These are phyloP conservation scores for Suillus subalutaceus DNA, from an alignment of 768 basidiomycete genomes.

Conservation along the genomic window DNA sequence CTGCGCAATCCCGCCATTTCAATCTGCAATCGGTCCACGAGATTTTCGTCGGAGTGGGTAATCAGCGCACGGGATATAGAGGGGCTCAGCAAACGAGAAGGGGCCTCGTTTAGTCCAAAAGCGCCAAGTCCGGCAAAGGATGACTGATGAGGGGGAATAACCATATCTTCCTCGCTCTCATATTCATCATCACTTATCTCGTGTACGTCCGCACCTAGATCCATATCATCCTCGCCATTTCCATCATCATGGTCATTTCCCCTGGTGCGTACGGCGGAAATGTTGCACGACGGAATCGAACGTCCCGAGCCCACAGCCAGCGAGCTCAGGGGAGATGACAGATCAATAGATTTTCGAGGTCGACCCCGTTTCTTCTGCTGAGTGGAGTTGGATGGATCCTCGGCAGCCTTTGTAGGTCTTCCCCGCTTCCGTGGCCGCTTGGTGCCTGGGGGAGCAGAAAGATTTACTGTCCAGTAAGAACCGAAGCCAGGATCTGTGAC, in stretches of 20 bases:
- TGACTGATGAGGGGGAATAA: constrained; percentile 47
- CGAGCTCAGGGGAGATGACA: constrained; percentile 22
- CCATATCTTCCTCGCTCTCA: constrained; percentile 71
- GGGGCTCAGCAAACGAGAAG: constrained; percentile 47
- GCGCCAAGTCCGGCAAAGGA: constrained; percentile 41
- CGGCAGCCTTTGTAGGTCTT: constrained; percentile 52
- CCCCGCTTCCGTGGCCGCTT: constrained; percentile 85
- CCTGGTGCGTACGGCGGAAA: constrained; percentile 30
- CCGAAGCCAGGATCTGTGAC: constrained; percentile 87
- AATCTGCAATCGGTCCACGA: constrained; percentile 64
- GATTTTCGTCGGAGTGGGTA: constrained; percentile 40
- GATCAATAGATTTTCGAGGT: constrained; percentile 35
- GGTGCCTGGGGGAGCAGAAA: constrained; percentile 81
- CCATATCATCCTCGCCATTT: constrained; percentile 40
- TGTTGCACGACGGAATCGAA: constrained; percentile 24
- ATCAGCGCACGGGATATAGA: constrained; percentile 29
- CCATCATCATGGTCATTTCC: constrained; percentile 35
- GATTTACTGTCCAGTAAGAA: constrained; percentile 90
- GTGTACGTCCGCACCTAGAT: constrained; percentile 42
- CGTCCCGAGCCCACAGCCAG: constrained; percentile 20
- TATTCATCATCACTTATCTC: constrained; percentile 53
- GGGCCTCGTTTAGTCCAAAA: constrained; percentile 34
- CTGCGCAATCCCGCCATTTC: constrained; percentile 67
- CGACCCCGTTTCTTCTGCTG: constrained; percentile 45
- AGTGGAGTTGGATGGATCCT: constrained; percentile 19